phyloP scores from a whole-genome alignment of 176 grass and related monocot species.

The Eragrostis nindensis region DNA sequence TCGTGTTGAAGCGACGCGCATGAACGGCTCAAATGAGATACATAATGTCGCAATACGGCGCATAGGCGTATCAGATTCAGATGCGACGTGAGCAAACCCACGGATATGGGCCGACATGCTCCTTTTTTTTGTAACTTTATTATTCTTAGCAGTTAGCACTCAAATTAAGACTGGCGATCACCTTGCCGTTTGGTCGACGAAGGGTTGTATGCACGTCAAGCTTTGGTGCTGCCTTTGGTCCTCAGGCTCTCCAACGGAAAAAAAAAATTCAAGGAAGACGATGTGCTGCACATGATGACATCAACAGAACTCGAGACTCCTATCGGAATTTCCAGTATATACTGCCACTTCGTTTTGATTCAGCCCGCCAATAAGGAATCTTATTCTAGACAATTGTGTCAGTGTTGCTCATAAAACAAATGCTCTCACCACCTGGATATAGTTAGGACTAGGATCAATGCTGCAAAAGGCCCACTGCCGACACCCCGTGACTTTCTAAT shows the following conservation, averaged over 20 bases:
- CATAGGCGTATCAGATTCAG: too few relatives aligned
- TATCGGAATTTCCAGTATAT: not conserved
- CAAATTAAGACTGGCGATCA: too few relatives aligned
- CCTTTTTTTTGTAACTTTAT: too few relatives aligned
- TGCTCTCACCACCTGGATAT: not conserved
- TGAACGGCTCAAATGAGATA: too few relatives aligned
- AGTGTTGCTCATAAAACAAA: not conserved
- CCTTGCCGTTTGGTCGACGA: not conserved
- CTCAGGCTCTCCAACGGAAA: not conserved
- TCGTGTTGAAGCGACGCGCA: too few relatives aligned
- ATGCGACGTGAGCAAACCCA: too few relatives aligned
- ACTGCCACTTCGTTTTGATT: not conserved
- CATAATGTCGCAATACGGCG: too few relatives aligned
- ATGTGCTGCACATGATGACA: not conserved
- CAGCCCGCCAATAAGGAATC: not conserved
- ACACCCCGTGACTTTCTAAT: not conserved
- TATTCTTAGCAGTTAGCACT: not conserved
- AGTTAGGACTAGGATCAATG: constrained; percentile 17
- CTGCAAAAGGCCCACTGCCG: not conserved
- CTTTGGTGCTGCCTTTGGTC: not conserved
- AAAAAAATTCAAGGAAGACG: not conserved
- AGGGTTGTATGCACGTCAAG: not conserved
- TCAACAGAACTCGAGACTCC: not conserved
- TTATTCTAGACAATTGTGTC: constrained; percentile 18
- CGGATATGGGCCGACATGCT: not conserved